Evolutionary conservation across 2,329 filamentous ascomycete species (phyloP).

Genomic region (Nemania bipapillata): DNA sequence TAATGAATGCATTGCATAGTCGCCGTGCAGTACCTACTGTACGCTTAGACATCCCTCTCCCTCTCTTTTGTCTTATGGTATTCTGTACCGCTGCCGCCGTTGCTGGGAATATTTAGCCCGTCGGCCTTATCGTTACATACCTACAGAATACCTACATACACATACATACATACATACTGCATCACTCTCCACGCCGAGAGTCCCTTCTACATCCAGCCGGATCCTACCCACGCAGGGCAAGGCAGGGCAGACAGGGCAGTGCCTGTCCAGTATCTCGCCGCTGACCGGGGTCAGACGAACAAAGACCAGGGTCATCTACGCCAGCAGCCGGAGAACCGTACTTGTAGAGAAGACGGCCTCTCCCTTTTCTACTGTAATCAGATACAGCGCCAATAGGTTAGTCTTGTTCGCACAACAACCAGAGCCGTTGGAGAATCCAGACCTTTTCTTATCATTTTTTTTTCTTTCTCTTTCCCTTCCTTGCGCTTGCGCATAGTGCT

Average conservation of each 20-base stretch:
- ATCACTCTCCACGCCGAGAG: conserved; percentile 24
- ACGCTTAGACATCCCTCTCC: too few species aligned
- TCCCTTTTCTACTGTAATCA: conserved; percentile 33
- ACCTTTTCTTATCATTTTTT: conserved; percentile 7
- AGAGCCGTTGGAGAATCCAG: neutral
- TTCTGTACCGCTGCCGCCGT: conserved; percentile 1
- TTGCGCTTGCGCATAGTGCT: conserved; percentile 8
- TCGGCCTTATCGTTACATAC: conserved; percentile 10
- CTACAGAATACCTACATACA: too few species aligned
- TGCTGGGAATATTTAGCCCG: conserved; percentile 11
- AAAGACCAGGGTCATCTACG: conserved; percentile 32
- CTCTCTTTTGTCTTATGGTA: conserved; percentile 1
- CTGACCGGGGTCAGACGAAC: conserved; percentile 31
- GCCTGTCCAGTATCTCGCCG: conserved; percentile 32
- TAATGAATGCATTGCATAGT: conserved; percentile 18
- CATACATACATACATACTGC: neutral
- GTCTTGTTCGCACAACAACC: conserved; percentile 14
- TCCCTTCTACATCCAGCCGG: conserved; percentile 24
- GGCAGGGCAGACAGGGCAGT: conserved; percentile 23
- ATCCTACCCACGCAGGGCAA: conserved; percentile 35
- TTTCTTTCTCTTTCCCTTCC: conserved; percentile 15
- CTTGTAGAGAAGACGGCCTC: conserved; percentile 31
- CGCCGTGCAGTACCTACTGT: too few species aligned
- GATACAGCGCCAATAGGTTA: conserved; percentile 25
- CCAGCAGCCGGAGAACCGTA: conserved; percentile 36